phyloP scores from a whole-genome alignment of 768 basidiomycete species.

The Russula emetica region DNA sequence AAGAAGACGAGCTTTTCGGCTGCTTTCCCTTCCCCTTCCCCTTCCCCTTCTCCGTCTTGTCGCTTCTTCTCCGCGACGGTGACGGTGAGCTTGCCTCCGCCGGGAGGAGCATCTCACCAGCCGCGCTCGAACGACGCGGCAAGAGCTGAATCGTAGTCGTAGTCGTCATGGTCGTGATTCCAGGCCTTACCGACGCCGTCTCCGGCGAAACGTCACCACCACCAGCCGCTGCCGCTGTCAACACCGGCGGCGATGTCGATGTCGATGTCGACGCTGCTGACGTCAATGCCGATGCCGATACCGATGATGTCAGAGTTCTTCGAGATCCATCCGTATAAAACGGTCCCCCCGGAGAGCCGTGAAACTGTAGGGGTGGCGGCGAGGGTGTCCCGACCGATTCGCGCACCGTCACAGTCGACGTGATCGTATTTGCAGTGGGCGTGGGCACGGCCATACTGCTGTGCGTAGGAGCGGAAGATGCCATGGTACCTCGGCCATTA shows the following conservation, averaged over 20 bases:
- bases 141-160: slow-evolving; percentile 1
- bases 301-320: not conserved
- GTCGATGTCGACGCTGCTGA: not conserved
- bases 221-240: not conserved
- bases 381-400: not conserved
- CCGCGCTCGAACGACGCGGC: slow-evolving; percentile 6
- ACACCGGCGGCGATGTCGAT: not conserved
- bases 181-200: not conserved
- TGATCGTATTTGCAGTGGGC: slow-evolving; percentile 9
- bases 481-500: not conserved
- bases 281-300: not conserved
- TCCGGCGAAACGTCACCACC: not conserved
- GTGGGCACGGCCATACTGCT: not conserved
- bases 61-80: not conserved
- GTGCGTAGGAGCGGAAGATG: not conserved
- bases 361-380: not conserved
- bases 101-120: not conserved
- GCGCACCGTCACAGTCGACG: slow-evolving; percentile 12
- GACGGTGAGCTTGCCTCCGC: not conserved
- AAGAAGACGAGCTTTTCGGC: not conserved
- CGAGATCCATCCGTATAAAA: not conserved
- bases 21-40: slow-evolving; percentile 5
- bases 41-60: slow-evolving; percentile 14
- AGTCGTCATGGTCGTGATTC: not conserved
- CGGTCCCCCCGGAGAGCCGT: not conserved